Percentiles rank a stretch among this genome's conserved stretches.
phyloP scores from a whole-genome alignment of 331 rosid species.

The Malus hybrid region DNA sequence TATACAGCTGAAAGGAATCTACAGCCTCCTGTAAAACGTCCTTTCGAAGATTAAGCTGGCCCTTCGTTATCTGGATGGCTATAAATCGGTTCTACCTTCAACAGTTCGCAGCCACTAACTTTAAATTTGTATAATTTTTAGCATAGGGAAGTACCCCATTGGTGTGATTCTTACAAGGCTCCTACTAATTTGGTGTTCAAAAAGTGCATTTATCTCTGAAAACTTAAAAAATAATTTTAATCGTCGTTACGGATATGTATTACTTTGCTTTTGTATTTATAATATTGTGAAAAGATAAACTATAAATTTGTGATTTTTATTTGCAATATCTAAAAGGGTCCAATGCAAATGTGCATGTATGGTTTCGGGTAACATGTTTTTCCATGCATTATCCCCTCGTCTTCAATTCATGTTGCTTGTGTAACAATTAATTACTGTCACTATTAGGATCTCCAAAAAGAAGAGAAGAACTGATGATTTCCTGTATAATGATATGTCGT shows the following conservation, averaged over 20 bases:
- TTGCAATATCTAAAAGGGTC: background rate
- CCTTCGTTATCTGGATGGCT: slow-evolving; percentile 2
- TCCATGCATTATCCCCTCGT: background rate
- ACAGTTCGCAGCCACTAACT: background rate
- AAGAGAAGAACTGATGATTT: too few species aligned
- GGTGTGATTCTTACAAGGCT: background rate
- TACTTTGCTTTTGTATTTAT: too few species aligned
- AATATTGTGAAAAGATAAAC: background rate
- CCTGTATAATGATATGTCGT: too few species aligned
- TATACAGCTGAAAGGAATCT: too few species aligned
- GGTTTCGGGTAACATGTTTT: background rate
- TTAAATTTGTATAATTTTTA: background rate
- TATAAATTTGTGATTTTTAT: background rate
- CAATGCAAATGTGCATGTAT: background rate
- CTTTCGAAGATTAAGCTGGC: background rate
- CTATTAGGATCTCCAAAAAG: too few species aligned
- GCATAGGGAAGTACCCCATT: background rate
- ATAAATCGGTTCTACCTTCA: background rate
- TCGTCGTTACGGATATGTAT: too few species aligned
- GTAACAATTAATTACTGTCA: too few species aligned
- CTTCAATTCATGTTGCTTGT: too few species aligned
- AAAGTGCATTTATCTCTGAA: background rate
- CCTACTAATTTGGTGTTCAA: background rate
- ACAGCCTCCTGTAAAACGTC: background rate
- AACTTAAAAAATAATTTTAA: too few species aligned